Percentiles rank a stretch among this genome's conserved stretches.
Evolutionary conservation across 345 rosid species (phyloP).

Genomic region (Theobroma cacao): DNA sequence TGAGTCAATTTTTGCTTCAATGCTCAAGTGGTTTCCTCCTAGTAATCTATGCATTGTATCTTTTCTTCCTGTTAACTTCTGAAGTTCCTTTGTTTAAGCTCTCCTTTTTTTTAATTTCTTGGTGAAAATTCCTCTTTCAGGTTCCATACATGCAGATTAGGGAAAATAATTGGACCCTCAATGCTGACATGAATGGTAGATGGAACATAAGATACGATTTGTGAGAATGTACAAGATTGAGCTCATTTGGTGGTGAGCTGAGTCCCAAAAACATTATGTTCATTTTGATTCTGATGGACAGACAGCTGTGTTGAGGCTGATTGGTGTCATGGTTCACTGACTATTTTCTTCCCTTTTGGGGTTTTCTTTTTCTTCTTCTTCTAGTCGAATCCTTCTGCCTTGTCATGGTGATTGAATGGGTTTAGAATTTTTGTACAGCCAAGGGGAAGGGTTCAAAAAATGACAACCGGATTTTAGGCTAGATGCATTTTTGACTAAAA

Average conservation of each 20-base stretch:
- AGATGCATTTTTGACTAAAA: no score
- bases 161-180: slow-evolving; percentile 91
- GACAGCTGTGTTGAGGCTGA: neutral
- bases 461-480: no score
- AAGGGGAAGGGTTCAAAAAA: no score
- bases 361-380: neutral
- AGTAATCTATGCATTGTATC: neutral
- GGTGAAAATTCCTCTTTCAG: slow-evolving; percentile 36
- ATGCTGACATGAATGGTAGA: slow-evolving; percentile 71
- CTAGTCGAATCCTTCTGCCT: neutral
- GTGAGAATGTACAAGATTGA: slow-evolving; percentile 26
- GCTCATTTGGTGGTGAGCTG: slow-evolving; percentile 16
- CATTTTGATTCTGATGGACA: neutral
- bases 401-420: neutral
- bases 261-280: slow-evolving; percentile 3
- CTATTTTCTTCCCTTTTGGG: neutral
- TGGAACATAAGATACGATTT: slow-evolving; percentile 81
- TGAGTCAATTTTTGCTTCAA: neutral
- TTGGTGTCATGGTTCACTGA: neutral
- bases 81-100: neutral
- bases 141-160: slow-evolving; percentile 81
- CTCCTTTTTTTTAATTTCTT: neutral
- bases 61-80: neutral
- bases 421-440: neutral
- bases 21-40: neutral